These are phyloP conservation scores for Allantophomopsis cytisporea DNA, from an alignment of 2,329 filamentous ascomycete genomes.

Conservation along the genomic window DNA sequence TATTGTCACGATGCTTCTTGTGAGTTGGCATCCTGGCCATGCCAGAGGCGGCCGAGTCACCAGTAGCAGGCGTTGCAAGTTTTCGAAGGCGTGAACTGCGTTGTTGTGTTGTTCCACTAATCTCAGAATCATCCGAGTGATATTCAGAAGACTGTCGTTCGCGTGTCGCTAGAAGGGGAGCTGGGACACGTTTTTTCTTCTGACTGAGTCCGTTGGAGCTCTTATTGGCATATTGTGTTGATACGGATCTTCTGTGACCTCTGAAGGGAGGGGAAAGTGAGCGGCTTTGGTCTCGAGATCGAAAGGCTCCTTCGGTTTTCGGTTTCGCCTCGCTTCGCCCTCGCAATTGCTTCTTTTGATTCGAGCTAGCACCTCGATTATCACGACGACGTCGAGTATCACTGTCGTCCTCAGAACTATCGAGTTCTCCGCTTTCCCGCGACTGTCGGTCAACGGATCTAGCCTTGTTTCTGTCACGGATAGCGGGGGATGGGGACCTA, in stretches of 20 bases:
- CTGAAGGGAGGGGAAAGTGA: conserved; percentile 48
- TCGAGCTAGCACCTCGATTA: conserved; percentile 7
- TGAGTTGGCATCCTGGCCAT: conserved; percentile 51
- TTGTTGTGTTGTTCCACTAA: conserved; percentile 43
- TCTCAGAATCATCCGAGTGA: conserved; percentile 53
- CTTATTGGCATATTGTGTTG: conserved; percentile 45
- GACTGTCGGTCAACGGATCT: conserved; percentile 21
- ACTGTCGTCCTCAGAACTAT: conserved; percentile 17
- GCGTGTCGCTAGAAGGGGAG: conserved; percentile 31
- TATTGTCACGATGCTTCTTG: conserved; percentile 83
- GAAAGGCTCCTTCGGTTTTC: conserved; percentile 7
- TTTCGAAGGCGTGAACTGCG: conserved; percentile 43
- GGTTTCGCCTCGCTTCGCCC: conserved; percentile 4
- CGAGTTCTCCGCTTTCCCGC: conserved; percentile 25
- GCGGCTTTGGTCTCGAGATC: conserved; percentile 11
- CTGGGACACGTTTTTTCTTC: conserved; percentile 49
- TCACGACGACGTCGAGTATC: conserved; percentile 5
- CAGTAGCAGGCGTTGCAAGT: conserved; percentile 38
- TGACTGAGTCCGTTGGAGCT: conserved; percentile 37
- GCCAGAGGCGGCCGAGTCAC: conserved; percentile 49
- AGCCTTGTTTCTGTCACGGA: conserved; percentile 13
- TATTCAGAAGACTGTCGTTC: conserved; percentile 42
- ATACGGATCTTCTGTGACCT: conserved; percentile 48
- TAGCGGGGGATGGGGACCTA: conserved; percentile 15
- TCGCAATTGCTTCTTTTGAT: conserved; percentile 4